Percentiles rank a stretch among this genome's conserved stretches.
Conservation (phyloP, 192 early-diverging fungal species). For the Coemansia sp. region DNA sequence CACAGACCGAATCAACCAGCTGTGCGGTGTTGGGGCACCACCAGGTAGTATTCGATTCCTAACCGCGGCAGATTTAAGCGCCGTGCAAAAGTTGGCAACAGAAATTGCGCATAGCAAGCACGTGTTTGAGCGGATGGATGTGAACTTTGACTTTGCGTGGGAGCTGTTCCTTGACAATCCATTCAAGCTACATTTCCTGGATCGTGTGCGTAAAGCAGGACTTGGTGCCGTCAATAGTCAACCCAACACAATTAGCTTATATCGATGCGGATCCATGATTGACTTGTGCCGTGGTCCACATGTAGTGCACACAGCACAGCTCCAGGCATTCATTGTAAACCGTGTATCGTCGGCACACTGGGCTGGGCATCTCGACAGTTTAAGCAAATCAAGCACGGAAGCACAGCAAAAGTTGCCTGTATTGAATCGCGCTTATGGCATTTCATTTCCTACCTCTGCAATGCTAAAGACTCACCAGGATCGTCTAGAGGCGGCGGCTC, state of each 20-base stretch:
- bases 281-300: slow-evolving; percentile 81
- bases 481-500: slow-evolving; percentile 52
- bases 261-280: slow-evolving; percentile 69
- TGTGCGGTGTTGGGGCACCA: slow-evolving; percentile 17
- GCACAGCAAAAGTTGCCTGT: slow-evolving; percentile 53
- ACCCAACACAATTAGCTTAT: slow-evolving; percentile 59
- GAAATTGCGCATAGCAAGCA: slow-evolving; percentile 57
- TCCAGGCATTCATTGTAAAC: slow-evolving; percentile 59
- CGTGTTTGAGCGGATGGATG: slow-evolving; percentile 65
- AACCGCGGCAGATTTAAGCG: slow-evolving; percentile 54
- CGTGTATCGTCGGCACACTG: slow-evolving; percentile 66
- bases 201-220: slow-evolving; percentile 14
- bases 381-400: background rate
- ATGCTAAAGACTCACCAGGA: slow-evolving; percentile 59
- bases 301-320: slow-evolving; percentile 63
- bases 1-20: slow-evolving; percentile 25
- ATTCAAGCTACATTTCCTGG: slow-evolving; percentile 72
- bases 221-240: background rate
- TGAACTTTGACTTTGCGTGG: slow-evolving; percentile 60
- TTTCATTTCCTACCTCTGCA: slow-evolving; percentile 62
- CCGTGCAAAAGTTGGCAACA: slow-evolving; percentile 57
- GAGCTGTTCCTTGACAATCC: slow-evolving; percentile 71
- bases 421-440: slow-evolving; percentile 71
- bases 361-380: slow-evolving; percentile 30
- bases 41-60: slow-evolving; percentile 45